Evolutionary conservation across 2,329 filamentous ascomycete genomes (phyloP).

Genomic region (Diatrype stigma): DNA sequence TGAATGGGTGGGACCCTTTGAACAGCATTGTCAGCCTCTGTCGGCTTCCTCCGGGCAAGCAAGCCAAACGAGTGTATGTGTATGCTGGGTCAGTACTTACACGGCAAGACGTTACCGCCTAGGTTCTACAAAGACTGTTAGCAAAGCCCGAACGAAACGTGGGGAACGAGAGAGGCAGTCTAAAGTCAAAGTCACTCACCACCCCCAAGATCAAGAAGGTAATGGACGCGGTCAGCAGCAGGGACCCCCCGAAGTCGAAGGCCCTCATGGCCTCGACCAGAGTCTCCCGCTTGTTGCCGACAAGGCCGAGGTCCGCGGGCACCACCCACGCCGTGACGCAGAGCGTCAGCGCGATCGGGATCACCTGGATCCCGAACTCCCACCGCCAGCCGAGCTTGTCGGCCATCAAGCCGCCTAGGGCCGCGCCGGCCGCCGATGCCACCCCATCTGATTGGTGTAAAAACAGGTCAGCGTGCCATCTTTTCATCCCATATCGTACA

Average conservation of each 20-base stretch:
- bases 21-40: neutral
- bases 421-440: slow-evolving; percentile 59
- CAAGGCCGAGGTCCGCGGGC: slow-evolving; percentile 49
- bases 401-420: slow-evolving; percentile 65
- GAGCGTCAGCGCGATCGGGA: slow-evolving; percentile 44
- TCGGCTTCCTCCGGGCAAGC: neutral
- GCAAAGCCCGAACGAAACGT: too few relatives aligned
- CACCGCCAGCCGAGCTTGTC: slow-evolving; percentile 70
- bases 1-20: slow-evolving; percentile 54
- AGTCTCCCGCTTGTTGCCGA: slow-evolving; percentile 39
- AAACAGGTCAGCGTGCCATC: too few relatives aligned
- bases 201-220: slow-evolving; percentile 57
- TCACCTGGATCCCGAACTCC: slow-evolving; percentile 63
- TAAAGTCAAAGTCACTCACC: slow-evolving; percentile 32
- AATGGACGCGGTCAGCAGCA: slow-evolving; percentile 47
- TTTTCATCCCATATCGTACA: too few relatives aligned
- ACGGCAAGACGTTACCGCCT: slow-evolving; percentile 60
- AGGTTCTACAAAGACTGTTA: slow-evolving; percentile 40
- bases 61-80: neutral
- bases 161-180: neutral
- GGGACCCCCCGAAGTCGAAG: slow-evolving; percentile 55
- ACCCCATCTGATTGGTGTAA: too few relatives aligned
- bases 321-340: slow-evolving; percentile 42
- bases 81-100: slow-evolving; percentile 29
- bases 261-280: slow-evolving; percentile 46